These are phyloP conservation scores for Monosporascus sp. DNA, from an alignment of 2,329 filamentous ascomycete species.

Conservation along the genomic window DNA sequence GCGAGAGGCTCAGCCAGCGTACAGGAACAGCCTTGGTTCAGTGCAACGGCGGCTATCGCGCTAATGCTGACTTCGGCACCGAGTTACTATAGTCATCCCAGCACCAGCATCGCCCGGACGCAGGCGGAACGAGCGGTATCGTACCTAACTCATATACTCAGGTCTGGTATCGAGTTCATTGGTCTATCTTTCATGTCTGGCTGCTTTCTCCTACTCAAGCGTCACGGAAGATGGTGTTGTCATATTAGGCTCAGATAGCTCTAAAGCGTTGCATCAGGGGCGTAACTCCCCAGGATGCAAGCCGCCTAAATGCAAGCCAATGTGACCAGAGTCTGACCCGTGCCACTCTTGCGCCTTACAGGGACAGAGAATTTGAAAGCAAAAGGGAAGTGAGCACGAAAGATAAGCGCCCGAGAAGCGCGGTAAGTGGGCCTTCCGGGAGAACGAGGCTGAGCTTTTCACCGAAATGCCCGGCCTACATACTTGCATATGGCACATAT, in stretches of 20 bases:
- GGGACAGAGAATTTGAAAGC: background rate
- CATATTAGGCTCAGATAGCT: no score
- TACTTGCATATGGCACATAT: background rate
- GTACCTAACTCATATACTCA: no score
- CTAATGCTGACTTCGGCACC: background rate
- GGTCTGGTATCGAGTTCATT: no score
- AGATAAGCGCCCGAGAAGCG: background rate
- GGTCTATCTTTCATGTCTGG: no score
- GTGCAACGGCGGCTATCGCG: background rate
- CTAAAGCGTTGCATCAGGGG: no score
- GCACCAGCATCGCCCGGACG: no score
- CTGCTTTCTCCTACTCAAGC: no score
- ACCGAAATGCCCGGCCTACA: background rate
- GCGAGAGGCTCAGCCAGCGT: background rate
- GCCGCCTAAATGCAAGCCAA: background rate
- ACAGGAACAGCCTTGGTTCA: background rate
- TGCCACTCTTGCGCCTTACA: background rate
- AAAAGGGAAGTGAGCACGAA: background rate
- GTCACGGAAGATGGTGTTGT: no score
- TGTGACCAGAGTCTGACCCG: background rate
- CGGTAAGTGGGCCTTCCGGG: background rate
- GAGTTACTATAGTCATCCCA: background rate
- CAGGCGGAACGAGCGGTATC: no score
- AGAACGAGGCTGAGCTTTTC: background rate
- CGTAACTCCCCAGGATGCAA: background rate